These are phyloP conservation scores for Coleophoma crateriformis DNA, from an alignment of 2,329 filamentous ascomycete genomes.

Conservation along the genomic window DNA sequence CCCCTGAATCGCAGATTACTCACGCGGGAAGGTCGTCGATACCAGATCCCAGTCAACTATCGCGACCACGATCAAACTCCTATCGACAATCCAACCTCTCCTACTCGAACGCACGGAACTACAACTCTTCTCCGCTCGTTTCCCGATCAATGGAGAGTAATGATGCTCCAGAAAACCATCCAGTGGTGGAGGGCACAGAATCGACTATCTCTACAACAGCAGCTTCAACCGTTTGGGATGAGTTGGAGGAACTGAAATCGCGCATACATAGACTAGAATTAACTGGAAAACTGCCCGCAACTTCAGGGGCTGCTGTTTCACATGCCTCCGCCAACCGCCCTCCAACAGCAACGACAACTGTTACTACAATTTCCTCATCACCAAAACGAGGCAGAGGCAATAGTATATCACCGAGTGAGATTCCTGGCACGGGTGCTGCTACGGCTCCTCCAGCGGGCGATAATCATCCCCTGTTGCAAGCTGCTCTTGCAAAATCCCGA, in stretches of 20 bases:
- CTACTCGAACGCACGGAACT: constrained; percentile 24
- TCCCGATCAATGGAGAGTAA: constrained; percentile 36
- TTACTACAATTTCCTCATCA: constrained; percentile 85
- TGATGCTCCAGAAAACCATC: constrained; percentile 34
- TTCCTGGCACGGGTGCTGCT: constrained; percentile 25
- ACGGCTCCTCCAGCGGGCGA: constrained; percentile 42
- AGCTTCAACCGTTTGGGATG: constrained; percentile 94
- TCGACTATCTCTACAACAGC: constrained; percentile 85
- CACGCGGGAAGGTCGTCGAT: constrained; percentile 17
- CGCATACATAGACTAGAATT: constrained; percentile 86
- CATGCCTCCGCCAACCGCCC: constrained; percentile 64
- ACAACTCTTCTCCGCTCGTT: constrained; percentile 55
- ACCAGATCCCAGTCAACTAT: constrained; percentile 13
- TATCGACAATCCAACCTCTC: constrained; percentile 27
- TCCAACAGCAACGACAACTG: constrained; percentile 82
- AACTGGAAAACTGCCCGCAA: constrained; percentile 80
- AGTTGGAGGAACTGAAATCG: constrained; percentile 91
- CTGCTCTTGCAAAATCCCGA: constrained; percentile 76
- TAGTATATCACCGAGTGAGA: constrained; percentile 36
- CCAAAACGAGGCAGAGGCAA: constrained; percentile 65
- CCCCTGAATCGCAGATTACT: constrained; percentile 18
- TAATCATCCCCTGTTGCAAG: constrained; percentile 71
- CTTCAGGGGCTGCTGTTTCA: constrained; percentile 74
- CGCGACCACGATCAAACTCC: constrained; percentile 15
- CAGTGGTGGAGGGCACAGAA: constrained; percentile 64